phyloP scores from a whole-genome alignment of 805 yeast species.

The Zygosaccharomyces kombuchaensis region DNA sequence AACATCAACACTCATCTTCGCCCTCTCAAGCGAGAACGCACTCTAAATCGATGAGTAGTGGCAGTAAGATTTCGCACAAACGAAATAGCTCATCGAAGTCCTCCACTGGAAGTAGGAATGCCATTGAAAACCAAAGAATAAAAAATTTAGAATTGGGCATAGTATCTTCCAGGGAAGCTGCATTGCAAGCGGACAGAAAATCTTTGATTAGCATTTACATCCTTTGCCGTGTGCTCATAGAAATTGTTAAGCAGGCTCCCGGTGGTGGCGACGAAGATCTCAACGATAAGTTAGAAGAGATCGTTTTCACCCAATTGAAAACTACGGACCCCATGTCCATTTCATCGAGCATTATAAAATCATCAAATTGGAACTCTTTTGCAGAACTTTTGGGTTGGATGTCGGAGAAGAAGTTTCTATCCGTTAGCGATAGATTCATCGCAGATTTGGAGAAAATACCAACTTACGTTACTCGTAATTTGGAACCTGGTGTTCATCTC shows the following conservation, averaged over 20 bases:
- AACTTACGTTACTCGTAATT: slow-evolving; percentile 41
- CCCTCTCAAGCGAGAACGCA: slow-evolving; percentile 24
- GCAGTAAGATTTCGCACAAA: slow-evolving; percentile 40
- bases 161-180: slow-evolving; percentile 52
- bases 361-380: slow-evolving; percentile 90
- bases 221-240: slow-evolving; percentile 85
- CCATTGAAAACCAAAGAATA: slow-evolving; percentile 56
- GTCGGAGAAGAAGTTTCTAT: slow-evolving; percentile 77
- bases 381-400: slow-evolving; percentile 86
- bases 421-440: slow-evolving; percentile 89
- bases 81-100: slow-evolving; percentile 49
- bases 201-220: slow-evolving; percentile 83
- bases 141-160: slow-evolving; percentile 39
- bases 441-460: slow-evolving; percentile 88
- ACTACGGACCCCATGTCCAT: slow-evolving; percentile 76
- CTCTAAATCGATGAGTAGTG: slow-evolving; percentile 31
- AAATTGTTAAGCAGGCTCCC: slow-evolving; percentile 85
- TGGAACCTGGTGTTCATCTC: slow-evolving; percentile 61
- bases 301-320: slow-evolving; percentile 82
- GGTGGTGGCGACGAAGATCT: slow-evolving; percentile 71
- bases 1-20: slow-evolving; percentile 5
- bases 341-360: slow-evolving; percentile 66
- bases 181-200: slow-evolving; percentile 80
- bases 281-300: slow-evolving; percentile 79
- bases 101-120: slow-evolving; percentile 20